Base-by-base conservation (phyloP, 2,329 filamentous ascomycete species). In the Trichoderma sp. region DNA sequence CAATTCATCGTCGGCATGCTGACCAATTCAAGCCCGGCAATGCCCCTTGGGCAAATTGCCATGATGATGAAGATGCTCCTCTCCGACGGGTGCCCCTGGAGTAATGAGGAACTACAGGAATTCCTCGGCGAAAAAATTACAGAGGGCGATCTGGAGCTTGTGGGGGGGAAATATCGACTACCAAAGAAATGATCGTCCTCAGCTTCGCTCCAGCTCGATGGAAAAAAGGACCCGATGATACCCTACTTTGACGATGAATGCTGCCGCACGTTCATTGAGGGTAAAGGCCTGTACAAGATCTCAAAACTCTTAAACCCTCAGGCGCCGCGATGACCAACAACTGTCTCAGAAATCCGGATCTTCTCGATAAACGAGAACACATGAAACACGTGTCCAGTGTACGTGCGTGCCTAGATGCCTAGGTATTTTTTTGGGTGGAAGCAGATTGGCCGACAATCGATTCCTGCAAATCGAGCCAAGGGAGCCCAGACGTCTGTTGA, bases 41-140 rank as follows among this genome's bases (percentile, higher is more conserved):
- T 98, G 93, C 91, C 93, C 65, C 84, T 95, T 72, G 86, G 86
- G 70, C 89, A 94, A 79, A 97, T 99, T 74, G 87, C 90, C 9
- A 97, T 95, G 91, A 98, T 98, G 93, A 87, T 99, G 86, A 94
- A 93, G 82, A 95, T 98, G 87, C 88, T 95, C 72, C 90, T 98
- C 67, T 89, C 93, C 0, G 94, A 94, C 13, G 95, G 94, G 2
- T 98, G 97, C 79, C 89, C 93, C 0, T 97, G 94, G 87, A 93
- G 92, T 73, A 93, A 93, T 77, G 95, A 97, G 79, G 95, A 98
- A 82, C 82, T 98, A 73, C 89, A 90, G 76, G 92, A 92, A 80
- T 92, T 98, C 79, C 82, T 98, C 71, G 88, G 84, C 9, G 89
- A 92, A 72, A 95, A 97, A 88, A 91, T 95, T n/a, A 84, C 85